Evolutionary conservation across 2,329 filamentous ascomycete genomes (phyloP).

Genomic region (Pyrenophora seminiperda): DNA sequence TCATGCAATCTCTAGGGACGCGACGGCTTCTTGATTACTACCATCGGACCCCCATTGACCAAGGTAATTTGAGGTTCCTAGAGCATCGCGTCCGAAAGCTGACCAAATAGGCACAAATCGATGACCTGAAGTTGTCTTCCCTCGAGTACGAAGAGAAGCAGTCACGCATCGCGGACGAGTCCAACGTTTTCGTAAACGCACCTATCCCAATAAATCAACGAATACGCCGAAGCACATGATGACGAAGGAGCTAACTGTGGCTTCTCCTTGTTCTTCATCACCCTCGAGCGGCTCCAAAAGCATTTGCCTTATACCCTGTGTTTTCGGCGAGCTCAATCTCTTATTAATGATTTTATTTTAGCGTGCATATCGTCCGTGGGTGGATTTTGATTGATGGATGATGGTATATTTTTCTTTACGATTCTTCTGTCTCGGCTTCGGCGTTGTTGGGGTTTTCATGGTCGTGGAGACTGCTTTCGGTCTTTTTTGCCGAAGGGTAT

Average conservation of each 20-base stretch:
- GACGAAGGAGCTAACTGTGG: background rate
- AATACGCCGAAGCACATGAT: constrained; percentile 37
- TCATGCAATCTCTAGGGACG: constrained; percentile 42
- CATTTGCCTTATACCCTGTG: constrained; percentile 11
- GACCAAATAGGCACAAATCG: constrained; percentile 48
- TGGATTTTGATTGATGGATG: constrained; percentile 4
- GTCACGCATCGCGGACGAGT: constrained; percentile 44
- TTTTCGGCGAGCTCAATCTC: constrained; percentile 8
- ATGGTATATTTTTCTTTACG: constrained; percentile 5
- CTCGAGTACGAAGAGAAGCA: constrained; percentile 51
- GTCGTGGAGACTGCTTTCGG: background rate
- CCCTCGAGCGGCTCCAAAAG: constrained; percentile 6
- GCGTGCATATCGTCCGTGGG: constrained; percentile 12
- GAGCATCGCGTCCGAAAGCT: constrained; percentile 7
- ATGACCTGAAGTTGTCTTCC: constrained; percentile 49
- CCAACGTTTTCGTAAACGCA: constrained; percentile 47
- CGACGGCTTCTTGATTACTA: constrained; percentile 51
- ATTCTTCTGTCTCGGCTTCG: constrained; percentile 4
- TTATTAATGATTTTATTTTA: constrained; percentile 12
- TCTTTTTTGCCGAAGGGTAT: background rate
- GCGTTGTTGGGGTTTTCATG: constrained; percentile 4
- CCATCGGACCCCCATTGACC: constrained; percentile 48
- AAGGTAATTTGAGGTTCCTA: constrained; percentile 35
- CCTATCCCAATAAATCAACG: constrained; percentile 46
- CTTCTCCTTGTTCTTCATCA: constrained; percentile 1